phyloP scores from a whole-genome alignment of 179 eudicot genomes.

The Sideroxylon spinosum region DNA sequence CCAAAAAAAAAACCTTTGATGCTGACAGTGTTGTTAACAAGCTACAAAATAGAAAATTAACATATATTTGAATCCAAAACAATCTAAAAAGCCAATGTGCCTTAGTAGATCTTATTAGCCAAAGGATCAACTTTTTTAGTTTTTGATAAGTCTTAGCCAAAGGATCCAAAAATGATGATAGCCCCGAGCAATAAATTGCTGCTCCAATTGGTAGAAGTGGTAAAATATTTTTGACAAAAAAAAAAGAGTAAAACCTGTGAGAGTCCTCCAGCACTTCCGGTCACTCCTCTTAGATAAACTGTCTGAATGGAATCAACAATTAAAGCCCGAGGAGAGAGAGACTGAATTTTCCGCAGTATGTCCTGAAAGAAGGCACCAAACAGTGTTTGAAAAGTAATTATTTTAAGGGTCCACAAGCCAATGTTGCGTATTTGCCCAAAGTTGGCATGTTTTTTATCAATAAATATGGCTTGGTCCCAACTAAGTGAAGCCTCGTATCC shows the following conservation, averaged over 20 bases:
- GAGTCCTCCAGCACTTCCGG: conserved; percentile 85
- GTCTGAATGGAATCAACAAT: conserved; percentile 93
- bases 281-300: conserved; percentile 65
- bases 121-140: neutral
- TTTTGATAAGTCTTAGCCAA: no score
- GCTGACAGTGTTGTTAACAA: neutral
- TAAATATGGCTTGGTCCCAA: neutral
- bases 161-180: neutral
- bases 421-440: neutral
- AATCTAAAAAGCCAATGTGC: neutral
- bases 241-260: conserved; percentile 50
- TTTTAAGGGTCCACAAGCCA: neutral
- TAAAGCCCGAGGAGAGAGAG: conserved; percentile 72
- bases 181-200: neutral
- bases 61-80: neutral
- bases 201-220: neutral
- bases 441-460: neutral
- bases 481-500: neutral
- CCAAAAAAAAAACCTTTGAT: neutral
- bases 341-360: conserved; percentile 59
- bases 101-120: neutral
- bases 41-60: neutral
- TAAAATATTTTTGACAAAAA: neutral
- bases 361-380: conserved; percentile 45
- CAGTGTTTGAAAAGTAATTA: neutral